Conservation (phyloP, 441 rosid genomes). For the Pelargonium cotyledonis region DNA sequence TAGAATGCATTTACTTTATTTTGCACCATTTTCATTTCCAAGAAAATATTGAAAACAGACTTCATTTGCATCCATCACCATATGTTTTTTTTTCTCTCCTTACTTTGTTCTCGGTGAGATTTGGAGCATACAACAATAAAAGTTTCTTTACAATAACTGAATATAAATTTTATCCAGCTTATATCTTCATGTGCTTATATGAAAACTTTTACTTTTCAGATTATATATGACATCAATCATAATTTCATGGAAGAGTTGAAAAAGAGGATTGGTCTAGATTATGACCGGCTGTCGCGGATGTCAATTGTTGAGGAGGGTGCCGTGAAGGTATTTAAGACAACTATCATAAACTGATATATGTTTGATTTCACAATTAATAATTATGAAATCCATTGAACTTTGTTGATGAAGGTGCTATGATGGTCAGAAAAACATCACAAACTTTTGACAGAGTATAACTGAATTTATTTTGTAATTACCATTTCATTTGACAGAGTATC, state of each 20-base stretch:
- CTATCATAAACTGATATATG: neutral
- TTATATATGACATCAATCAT: conserved; percentile 44
- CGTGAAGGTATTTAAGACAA: conserved; percentile 34
- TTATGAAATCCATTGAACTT: neutral
- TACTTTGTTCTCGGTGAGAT: conserved; percentile 3
- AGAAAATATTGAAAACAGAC: neutral
- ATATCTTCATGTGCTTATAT: conserved; percentile 9
- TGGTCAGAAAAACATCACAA: neutral
- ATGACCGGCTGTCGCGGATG: conserved; percentile 43
- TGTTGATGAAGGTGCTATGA: too few relatives aligned
- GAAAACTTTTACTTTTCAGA: conserved; percentile 25
- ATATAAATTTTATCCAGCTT: neutral
- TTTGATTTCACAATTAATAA: neutral
- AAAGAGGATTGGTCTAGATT: conserved; percentile 43
- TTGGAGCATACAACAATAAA: neutral
- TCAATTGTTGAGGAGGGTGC: conserved; percentile 56
- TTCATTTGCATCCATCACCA: conserved; percentile 5
- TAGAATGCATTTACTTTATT: conserved; percentile 11
- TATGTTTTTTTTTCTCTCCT: neutral
- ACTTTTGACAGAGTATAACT: neutral
- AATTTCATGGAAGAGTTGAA: conserved; percentile 43
- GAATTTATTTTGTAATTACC: conserved; percentile 9
- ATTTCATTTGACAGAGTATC: conserved; percentile 31
- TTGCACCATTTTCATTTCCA: conserved; percentile 4
- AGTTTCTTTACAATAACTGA: neutral